Percentiles rank a stretch among this genome's conserved stretches.
phyloP scores from a whole-genome alignment of 2,329 filamentous ascomycete species.

The Pseudogymnoascus sp. region DNA sequence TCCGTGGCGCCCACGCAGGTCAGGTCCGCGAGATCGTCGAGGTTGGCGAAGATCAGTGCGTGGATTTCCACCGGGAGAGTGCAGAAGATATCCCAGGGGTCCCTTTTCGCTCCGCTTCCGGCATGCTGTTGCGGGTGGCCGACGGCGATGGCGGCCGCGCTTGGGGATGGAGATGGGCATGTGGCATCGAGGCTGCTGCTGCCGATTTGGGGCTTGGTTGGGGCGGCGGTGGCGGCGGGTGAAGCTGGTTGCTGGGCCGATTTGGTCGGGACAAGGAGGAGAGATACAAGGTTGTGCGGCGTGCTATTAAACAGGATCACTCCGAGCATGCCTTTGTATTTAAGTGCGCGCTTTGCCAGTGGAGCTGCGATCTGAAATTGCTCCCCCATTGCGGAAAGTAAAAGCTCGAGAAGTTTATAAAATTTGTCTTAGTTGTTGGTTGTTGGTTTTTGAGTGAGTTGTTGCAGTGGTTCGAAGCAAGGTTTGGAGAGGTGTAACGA shows the following conservation, averaged over 20 bases:
- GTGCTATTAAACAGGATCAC: not conserved
- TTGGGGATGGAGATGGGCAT: no score
- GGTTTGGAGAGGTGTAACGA: not conserved
- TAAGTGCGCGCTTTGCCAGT: not conserved
- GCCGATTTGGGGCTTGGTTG: no score
- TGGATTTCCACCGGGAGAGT: slow-evolving; percentile 16
- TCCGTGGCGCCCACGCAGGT: not conserved
- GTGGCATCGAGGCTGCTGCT: no score
- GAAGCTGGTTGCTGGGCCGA: not conserved
- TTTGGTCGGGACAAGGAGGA: not conserved
- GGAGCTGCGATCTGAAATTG: not conserved
- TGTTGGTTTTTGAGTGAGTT: not conserved
- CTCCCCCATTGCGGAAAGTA: not conserved
- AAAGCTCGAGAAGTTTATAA: no score
- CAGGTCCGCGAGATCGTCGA: slow-evolving; percentile 19
- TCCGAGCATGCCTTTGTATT: not conserved
- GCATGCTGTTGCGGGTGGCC: not conserved
- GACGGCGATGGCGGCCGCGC: no score
- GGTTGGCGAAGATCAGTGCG: slow-evolving; percentile 19
- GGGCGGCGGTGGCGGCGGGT: no score
- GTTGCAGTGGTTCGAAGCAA: not conserved
- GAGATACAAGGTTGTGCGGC: not conserved
- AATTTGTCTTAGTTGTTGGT: no score
- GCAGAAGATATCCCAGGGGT: not conserved
- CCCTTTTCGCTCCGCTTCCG: not conserved